These are phyloP conservation scores for Tanacetum coccineum DNA, from an alignment of 129 eudicot species.

Conservation along the genomic window DNA sequence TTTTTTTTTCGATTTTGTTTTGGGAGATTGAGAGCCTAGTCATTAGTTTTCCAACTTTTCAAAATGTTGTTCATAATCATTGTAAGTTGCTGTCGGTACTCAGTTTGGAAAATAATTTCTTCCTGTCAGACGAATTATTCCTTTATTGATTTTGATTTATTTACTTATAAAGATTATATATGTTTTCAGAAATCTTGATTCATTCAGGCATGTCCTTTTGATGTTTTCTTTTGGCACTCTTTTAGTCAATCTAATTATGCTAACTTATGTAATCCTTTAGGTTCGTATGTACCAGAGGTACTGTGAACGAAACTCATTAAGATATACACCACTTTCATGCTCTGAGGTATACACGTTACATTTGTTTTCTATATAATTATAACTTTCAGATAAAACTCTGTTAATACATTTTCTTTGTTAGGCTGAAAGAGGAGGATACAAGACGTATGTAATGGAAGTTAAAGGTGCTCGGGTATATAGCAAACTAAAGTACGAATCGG, in stretches of 20 bases:
- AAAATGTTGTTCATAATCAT: not conserved
- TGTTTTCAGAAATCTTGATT: not conserved
- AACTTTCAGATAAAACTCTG: slow-evolving; percentile 16
- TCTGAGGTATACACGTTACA: slow-evolving; percentile 65
- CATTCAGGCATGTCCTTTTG: not conserved
- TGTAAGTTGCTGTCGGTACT: not conserved
- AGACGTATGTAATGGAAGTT: slow-evolving; percentile 94
- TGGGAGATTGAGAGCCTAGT: not conserved
- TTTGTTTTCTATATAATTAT: not conserved
- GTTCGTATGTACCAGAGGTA: slow-evolving; percentile 96
- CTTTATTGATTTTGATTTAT: not conserved
- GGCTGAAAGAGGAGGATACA: slow-evolving; percentile 98
- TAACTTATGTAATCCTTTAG: slow-evolving; percentile 33
- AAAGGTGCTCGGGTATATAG: slow-evolving; percentile 93
- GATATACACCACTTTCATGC: slow-evolving; percentile 56
- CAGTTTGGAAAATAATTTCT: not conserved
- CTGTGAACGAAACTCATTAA: slow-evolving; percentile 79
- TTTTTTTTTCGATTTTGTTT: not conserved
- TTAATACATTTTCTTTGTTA: slow-evolving; percentile 28
- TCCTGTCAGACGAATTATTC: not conserved
- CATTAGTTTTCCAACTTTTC: not conserved
- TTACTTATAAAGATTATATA: not conserved
- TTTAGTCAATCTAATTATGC: slow-evolving; percentile 16
- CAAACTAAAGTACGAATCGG: slow-evolving; percentile 96
- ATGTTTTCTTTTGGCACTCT: slow-evolving; percentile 8